Base-by-base conservation (phyloP, 2,329 filamentous ascomycete genomes). In the Didymella exigua region DNA sequence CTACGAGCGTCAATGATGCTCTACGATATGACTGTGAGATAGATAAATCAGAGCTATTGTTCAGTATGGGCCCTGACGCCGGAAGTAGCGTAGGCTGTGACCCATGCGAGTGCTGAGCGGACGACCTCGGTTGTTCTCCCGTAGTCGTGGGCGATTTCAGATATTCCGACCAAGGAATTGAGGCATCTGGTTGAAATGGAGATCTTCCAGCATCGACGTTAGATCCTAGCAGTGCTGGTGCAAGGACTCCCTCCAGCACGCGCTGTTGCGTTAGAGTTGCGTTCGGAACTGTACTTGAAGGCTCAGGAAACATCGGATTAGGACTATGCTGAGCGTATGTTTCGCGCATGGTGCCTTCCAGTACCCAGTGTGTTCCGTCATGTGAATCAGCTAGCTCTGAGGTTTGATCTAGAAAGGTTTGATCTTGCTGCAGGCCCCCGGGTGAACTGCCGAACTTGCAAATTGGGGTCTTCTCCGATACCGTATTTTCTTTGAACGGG, bases 211-310 rank as follows among this genome's bases (percentile, higher is more conserved):
- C 14, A 16, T 66, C 63, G 7, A 52, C 29, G 4, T 64, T 62
- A 27, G 72, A 43, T 14, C 64, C 69, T 14, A 68, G 57, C 26
- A 69, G 67, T 6, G 26, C 57, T 26, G 71, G 66, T 19, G 60
- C 64, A 40, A 61, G 54, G 16, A 74, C 70, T 30, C 69, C 68
- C 30, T 76, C 73, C 23, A 79, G 45, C 44, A 79, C 58, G n/a
- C 69, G 67, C 57, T 75, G 69, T 56, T 78, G 75, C 16, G 73
- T 77, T 10, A 73, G 69, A 27, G 74, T 76, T 29, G 73, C 76
- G 54, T 78, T 75, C 4, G 74, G 73, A 13, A 78, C 60, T 0
- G 78, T 80, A 54, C 73, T 78, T 13, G 76, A 78, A 33, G 68
- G 67, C 26, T 76, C 73, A 41, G 66, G 68, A 53, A 79, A 79